These are phyloP conservation scores for Mrakia blollopis DNA, from an alignment of 768 basidiomycete genomes.

Conservation along the genomic window DNA sequence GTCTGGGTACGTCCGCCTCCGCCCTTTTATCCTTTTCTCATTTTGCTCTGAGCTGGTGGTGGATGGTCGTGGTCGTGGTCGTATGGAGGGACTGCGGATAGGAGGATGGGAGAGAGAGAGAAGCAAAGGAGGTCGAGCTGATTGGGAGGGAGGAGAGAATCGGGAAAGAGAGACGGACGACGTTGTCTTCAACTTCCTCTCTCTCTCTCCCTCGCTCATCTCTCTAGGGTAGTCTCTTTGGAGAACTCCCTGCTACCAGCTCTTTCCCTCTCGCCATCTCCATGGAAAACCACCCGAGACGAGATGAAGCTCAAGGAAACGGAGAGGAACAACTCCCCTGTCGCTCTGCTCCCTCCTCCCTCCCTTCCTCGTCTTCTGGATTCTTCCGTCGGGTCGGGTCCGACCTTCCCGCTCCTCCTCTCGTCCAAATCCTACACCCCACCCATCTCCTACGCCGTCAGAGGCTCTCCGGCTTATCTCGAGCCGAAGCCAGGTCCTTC, in stretches of 20 bases:
- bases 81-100: neutral
- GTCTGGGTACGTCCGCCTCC: conserved; percentile 12
- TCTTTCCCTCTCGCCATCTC: too few relatives aligned
- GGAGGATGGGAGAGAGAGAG: neutral
- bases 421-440: too few relatives aligned
- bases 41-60: neutral
- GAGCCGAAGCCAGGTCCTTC: neutral
- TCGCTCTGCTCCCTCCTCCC: neutral
- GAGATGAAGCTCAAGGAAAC: too few relatives aligned
- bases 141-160: neutral
- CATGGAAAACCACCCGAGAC: too few relatives aligned
- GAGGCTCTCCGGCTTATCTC: neutral
- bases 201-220: neutral
- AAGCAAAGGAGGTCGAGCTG: conserved; percentile 14
- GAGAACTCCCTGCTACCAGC: too few relatives aligned
- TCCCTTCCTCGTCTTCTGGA: neutral
- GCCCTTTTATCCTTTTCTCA: neutral
- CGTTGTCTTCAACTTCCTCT: neutral
- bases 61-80: neutral
- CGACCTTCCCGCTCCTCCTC: neutral
- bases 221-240: too few relatives aligned
- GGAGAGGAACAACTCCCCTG: too few relatives aligned
- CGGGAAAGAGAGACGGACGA: neutral
- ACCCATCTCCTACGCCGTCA: neutral
- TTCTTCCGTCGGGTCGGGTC: neutral